A percentile compares a stretch with the other conserved stretches of the same genome.
Evolutionary conservation across 78 protist genomes (phyloP).

Genomic region (Anaeramoeba flamelloides): DNA sequence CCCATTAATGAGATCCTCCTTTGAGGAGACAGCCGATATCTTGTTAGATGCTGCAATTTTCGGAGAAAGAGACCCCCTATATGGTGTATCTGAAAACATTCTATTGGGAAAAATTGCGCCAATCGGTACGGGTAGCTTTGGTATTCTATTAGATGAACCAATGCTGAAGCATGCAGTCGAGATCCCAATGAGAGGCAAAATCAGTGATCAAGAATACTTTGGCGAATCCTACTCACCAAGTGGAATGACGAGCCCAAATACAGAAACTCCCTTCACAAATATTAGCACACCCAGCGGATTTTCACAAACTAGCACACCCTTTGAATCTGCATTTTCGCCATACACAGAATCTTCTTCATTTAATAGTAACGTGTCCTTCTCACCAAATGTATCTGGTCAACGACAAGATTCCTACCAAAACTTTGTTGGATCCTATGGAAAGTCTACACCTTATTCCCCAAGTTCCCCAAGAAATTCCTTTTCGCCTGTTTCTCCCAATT

Average conservation of each 20-base stretch:
- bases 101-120: slow-evolving; percentile 87
- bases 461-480: background rate
- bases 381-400: background rate
- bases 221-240: background rate
- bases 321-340: background rate
- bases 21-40: slow-evolving; percentile 95
- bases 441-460: background rate
- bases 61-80: slow-evolving; percentile 2
- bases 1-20: slow-evolving; percentile 73
- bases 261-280: background rate
- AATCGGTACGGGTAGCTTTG: slow-evolving; percentile 76
- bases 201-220: too few relatives aligned
- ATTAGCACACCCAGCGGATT: background rate
- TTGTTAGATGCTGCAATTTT: slow-evolving; percentile 83
- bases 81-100: slow-evolving; percentile 90
- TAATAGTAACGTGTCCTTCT: background rate
- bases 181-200: background rate
- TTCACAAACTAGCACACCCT: background rate
- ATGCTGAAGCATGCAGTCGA: background rate
- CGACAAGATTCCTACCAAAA: background rate
- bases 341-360: background rate
- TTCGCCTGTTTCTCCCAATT: background rate
- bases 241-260: background rate
- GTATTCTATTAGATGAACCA: slow-evolving; percentile 47
- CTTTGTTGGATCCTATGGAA: background rate